A percentile compares a stretch with the other conserved stretches of the same genome.
These are phyloP conservation scores for Mycena capillaripes DNA, from an alignment of 768 basidiomycete species.

Conservation along the genomic window DNA sequence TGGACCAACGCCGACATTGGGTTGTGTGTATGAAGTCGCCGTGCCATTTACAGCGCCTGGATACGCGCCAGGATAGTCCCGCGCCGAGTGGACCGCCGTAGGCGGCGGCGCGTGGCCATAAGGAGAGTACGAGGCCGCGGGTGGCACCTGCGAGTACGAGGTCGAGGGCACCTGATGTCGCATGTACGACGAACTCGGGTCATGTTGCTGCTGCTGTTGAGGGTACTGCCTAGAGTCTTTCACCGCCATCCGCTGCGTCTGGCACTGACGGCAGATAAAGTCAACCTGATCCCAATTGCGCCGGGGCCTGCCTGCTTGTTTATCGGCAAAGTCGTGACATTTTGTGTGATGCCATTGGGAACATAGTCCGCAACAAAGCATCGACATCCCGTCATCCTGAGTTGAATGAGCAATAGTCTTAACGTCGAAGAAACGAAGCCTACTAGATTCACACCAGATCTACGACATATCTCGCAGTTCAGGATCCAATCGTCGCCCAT, in stretches of 20 bases:
- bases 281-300: slow-evolving; percentile 92
- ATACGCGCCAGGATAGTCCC: slow-evolving; percentile 10
- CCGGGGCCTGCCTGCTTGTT: slow-evolving; percentile 69
- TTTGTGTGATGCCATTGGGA: slow-evolving; percentile 91
- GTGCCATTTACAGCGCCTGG: slow-evolving; percentile 22
- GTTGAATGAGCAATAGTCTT: neutral
- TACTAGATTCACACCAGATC: slow-evolving; percentile 81
- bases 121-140: slow-evolving; percentile 15
- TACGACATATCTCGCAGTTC: slow-evolving; percentile 89
- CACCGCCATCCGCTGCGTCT: slow-evolving; percentile 16
- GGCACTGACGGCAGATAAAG: slow-evolving; percentile 81
- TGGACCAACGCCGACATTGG: neutral
- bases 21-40: slow-evolving; percentile 7
- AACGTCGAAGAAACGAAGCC: slow-evolving; percentile 41
- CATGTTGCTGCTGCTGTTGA: neutral
- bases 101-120: slow-evolving; percentile 1
- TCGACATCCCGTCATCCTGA: slow-evolving; percentile 84
- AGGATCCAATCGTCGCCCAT: slow-evolving; percentile 84
- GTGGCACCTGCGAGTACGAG: neutral
- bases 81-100: neutral
- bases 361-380: slow-evolving; percentile 88
- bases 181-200: neutral
- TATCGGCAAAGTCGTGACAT: slow-evolving; percentile 86
- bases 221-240: slow-evolving; percentile 17
- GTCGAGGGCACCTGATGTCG: neutral